Percentiles rank a stretch among this genome's conserved stretches.
These are phyloP conservation scores for Rosa persica DNA, from an alignment of 306 rosid genomes.

Conservation along the genomic window DNA sequence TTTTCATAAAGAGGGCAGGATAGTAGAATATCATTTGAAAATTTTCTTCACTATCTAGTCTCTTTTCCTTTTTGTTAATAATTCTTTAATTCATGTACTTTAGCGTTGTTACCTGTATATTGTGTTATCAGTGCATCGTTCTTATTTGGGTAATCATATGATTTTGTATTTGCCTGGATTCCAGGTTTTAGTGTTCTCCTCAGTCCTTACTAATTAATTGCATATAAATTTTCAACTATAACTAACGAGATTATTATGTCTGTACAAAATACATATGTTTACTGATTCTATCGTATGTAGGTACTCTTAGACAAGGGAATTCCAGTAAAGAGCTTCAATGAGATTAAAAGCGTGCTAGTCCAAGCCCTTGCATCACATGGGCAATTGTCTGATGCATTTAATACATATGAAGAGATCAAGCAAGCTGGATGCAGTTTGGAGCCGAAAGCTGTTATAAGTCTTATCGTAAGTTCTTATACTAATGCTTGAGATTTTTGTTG, in stretches of 20 bases:
- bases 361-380: constrained; percentile 71
- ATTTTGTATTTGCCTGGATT: background rate
- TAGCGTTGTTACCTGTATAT: background rate
- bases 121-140: background rate
- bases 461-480: constrained; percentile 61
- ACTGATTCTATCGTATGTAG: constrained; percentile 34
- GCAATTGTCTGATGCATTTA: constrained; percentile 56
- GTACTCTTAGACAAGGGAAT: constrained; percentile 46
- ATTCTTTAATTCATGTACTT: background rate
- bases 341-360: constrained; percentile 72
- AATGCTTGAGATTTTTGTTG: constrained; percentile 4
- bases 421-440: constrained; percentile 56
- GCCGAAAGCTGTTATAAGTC: constrained; percentile 63
- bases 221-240: background rate
- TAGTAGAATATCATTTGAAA: background rate
- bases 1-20: background rate
- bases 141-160: background rate
- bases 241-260: background rate
- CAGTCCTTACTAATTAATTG: background rate
- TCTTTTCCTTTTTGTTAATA: background rate
- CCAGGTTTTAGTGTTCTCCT: background rate
- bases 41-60: background rate
- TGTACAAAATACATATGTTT: background rate
- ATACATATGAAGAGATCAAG: constrained; percentile 59
- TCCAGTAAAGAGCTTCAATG: constrained; percentile 47